These are phyloP conservation scores for Curvularia spicifera DNA, from an alignment of 2,329 filamentous ascomycete species.

Conservation along the genomic window DNA sequence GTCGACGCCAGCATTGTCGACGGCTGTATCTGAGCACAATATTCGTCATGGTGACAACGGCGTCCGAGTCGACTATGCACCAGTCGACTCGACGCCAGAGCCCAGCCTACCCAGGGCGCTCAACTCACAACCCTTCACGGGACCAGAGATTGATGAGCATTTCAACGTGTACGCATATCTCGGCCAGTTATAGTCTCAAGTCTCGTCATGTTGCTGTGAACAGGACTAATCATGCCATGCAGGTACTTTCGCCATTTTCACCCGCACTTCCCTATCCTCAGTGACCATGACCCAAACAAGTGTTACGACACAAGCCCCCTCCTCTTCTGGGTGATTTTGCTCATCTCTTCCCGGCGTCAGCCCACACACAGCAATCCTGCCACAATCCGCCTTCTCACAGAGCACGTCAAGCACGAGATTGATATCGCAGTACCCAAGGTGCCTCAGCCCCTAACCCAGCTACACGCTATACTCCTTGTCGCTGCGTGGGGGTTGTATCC, in stretches of 20 bases:
- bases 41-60: background rate
- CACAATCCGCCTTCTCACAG: background rate
- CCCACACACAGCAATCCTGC: background rate
- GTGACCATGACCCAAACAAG: background rate
- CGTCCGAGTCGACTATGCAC: background rate
- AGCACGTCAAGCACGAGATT: constrained; percentile 1
- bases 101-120: background rate
- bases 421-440: background rate
- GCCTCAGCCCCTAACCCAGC: background rate
- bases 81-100: background rate
- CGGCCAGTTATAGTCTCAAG: background rate
- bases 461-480: background rate
- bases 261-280: background rate
- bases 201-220: background rate
- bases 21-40: background rate
- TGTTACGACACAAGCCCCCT: background rate
- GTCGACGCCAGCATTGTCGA: background rate
- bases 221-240: background rate
- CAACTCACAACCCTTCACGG: background rate
- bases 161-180: background rate
- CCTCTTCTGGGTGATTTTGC: background rate
- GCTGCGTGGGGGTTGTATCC: background rate
- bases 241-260: constrained; percentile 3
- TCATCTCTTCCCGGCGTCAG: background rate
- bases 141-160: background rate